Conservation (phyloP, 805 yeast genomes). For the Kodamaea jinghongensis region DNA sequence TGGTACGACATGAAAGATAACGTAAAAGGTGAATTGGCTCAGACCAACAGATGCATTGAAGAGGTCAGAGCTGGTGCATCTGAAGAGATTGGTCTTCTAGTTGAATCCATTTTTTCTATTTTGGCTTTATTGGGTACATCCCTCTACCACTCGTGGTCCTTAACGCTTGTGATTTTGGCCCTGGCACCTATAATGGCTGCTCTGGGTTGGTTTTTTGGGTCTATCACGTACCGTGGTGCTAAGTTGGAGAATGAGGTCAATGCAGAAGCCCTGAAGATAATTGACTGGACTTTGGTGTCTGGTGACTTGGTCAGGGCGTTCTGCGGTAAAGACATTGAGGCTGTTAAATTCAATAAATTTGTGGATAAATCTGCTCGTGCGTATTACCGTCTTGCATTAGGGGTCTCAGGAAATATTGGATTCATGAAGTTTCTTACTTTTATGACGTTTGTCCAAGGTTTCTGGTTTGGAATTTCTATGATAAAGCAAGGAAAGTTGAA, state of each 20-base stretch:
- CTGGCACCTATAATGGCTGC: slow-evolving; percentile 65
- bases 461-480: slow-evolving; percentile 83
- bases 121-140: slow-evolving; percentile 60
- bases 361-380: slow-evolving; percentile 34
- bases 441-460: slow-evolving; percentile 83
- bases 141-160: slow-evolving; percentile 77
- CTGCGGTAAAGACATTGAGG: slow-evolving; percentile 56
- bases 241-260: slow-evolving; percentile 55
- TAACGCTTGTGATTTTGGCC: slow-evolving; percentile 75
- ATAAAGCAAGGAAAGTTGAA: slow-evolving; percentile 49
- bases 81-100: slow-evolving; percentile 58
- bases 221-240: slow-evolving; percentile 48
- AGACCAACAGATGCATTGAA: slow-evolving; percentile 69
- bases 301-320: slow-evolving; percentile 60
- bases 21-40: slow-evolving; percentile 62
- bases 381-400: slow-evolving; percentile 45
- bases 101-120: slow-evolving; percentile 53
- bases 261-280: slow-evolving; percentile 52
- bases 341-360: slow-evolving; percentile 37
- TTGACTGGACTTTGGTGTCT: slow-evolving; percentile 69
- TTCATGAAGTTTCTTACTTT: slow-evolving; percentile 55
- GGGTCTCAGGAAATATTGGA: slow-evolving; percentile 55
- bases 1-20: slow-evolving; percentile 66
- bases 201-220: slow-evolving; percentile 50
- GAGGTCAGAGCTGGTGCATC: slow-evolving; percentile 67